Evolutionary conservation across 805 yeast genomes (phyloP), one percentile per base, ranked within the genome.

Genomic region (Ogataea allantospora): DNA sequence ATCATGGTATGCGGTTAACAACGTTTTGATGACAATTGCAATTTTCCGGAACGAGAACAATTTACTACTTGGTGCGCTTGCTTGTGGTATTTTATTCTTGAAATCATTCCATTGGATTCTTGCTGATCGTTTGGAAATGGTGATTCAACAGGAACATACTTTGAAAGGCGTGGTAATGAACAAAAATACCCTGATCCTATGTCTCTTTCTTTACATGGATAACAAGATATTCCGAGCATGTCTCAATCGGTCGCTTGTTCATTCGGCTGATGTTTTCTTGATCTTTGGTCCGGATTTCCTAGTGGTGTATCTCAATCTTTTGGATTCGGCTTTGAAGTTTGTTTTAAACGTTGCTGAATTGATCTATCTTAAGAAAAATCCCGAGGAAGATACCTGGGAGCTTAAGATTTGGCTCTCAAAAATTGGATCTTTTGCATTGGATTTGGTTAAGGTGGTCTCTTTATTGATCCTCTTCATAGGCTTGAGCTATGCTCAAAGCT

Each of bases 71-170:
- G 71, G 56, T 1, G 39, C 50, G 6, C 29, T 62, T 32, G 50
- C 53, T 11, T 68, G 37, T 48, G 58, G 44, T 49, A 59, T 79
- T 45, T 53, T 78, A 53, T 68, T 71, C 57, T 59, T 77, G 54
- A 83, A 81, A 53, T 78, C 83, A 2, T 78, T 83, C 65, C 95
- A 88, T 55, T 82, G 95, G 79, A 71, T 93, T 1, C 59, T 83
- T 30, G 62, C 66, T 25, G 71, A 67, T 65, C 46, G 80, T 30
- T 55, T 73, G 39, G 80, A 74, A 29, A 60, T 63, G 35, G 45
- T 74, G 4, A 68, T 71, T 51, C 82, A 76, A 53, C 61, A 64
- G 24, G 58, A 36, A 17, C 38, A 35, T 16, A 35, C 45, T 8
- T 16, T 42, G 22, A 17, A 27, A 27, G 33, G 29, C 13, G 30